Percentiles rank a stretch among this genome's conserved stretches.
Conservation (phyloP, 768 basidiomycete genomes). For the Cantharellus cinnabarinus region DNA sequence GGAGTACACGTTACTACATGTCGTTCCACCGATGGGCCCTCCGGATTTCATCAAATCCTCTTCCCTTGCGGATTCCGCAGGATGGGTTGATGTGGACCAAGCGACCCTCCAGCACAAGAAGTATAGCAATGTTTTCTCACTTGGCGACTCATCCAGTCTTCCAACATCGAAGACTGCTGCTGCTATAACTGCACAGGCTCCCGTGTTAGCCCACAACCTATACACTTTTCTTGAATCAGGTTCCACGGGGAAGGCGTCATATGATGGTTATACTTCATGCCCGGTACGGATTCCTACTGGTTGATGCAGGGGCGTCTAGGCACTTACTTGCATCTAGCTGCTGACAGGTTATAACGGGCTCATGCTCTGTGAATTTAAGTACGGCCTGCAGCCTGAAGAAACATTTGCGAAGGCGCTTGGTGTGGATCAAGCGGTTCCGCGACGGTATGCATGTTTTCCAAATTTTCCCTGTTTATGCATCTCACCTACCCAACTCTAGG, state of each 20-base stretch:
- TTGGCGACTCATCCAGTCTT: constrained; percentile 75
- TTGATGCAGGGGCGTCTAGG: neutral
- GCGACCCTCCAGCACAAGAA: constrained; percentile 70
- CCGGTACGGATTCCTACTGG: constrained; percentile 32
- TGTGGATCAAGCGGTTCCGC: constrained; percentile 50
- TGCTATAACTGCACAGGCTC: constrained; percentile 78
- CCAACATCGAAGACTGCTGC: constrained; percentile 96
- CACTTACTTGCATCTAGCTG: constrained; percentile 24
- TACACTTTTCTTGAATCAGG: constrained; percentile 57
- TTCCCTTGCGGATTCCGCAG: constrained; percentile 56
- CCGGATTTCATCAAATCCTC: constrained; percentile 59
- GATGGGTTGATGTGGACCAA: constrained; percentile 79
- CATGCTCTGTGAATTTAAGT: constrained; percentile 86
- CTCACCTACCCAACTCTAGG: constrained; percentile 16
- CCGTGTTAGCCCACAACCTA: constrained; percentile 78
- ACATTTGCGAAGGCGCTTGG: constrained; percentile 47
- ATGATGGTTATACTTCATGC: constrained; percentile 81
- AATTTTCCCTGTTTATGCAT: neutral
- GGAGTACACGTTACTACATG: constrained; percentile 72
- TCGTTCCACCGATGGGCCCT: constrained; percentile 82
- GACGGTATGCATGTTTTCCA: constrained; percentile 29
- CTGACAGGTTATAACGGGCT: constrained; percentile 54
- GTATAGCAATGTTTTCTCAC: constrained; percentile 24
- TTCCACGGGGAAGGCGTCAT: constrained; percentile 41
- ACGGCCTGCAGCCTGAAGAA: constrained; percentile 74